phyloP scores from a whole-genome alignment of 2,329 filamentous ascomycete species.

The Lecanicillium sp. region DNA sequence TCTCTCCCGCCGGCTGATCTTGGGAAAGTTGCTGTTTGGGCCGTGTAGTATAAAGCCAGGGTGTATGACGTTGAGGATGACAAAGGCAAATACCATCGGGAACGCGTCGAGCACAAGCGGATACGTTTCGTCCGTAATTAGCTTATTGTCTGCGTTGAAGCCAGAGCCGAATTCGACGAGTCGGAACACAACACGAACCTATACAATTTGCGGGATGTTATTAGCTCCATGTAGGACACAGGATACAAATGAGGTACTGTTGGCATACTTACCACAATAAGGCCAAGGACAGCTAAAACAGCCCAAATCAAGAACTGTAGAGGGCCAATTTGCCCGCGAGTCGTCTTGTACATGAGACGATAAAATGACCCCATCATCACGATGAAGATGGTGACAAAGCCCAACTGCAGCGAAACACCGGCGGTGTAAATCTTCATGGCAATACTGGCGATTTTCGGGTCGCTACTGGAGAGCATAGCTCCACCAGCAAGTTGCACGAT shows the following conservation, averaged over 20 bases:
- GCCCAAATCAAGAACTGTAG: slow-evolving; percentile 25
- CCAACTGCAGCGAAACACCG: slow-evolving; percentile 28
- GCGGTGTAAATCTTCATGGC: slow-evolving; percentile 31
- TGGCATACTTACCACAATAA: slow-evolving; percentile 24
- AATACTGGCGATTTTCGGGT: slow-evolving; percentile 18
- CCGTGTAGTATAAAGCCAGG: slow-evolving; percentile 39
- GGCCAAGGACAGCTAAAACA: slow-evolving; percentile 23
- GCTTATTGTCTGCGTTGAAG: slow-evolving; percentile 29
- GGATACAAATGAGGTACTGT: neutral
- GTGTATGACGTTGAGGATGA: slow-evolving; percentile 35
- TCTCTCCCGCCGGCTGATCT: slow-evolving; percentile 31
- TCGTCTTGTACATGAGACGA: slow-evolving; percentile 15
- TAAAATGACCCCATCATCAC: slow-evolving; percentile 28
- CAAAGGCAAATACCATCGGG: slow-evolving; percentile 43
- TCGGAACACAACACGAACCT: slow-evolving; percentile 52
- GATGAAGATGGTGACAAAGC: slow-evolving; percentile 28
- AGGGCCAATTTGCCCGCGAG: slow-evolving; percentile 16
- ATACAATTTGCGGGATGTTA: too few relatives aligned
- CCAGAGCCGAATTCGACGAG: slow-evolving; percentile 46
- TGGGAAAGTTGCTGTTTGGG: slow-evolving; percentile 35
- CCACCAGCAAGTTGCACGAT: slow-evolving; percentile 34
- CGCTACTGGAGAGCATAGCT: slow-evolving; percentile 22
- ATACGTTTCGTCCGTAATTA: slow-evolving; percentile 43
- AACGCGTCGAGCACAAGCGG: slow-evolving; percentile 42
- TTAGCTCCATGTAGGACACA: too few relatives aligned